Base-by-base conservation (phyloP, 1,284 basidiomycete genomes). In the Phellopilus nigrolimitatus region DNA sequence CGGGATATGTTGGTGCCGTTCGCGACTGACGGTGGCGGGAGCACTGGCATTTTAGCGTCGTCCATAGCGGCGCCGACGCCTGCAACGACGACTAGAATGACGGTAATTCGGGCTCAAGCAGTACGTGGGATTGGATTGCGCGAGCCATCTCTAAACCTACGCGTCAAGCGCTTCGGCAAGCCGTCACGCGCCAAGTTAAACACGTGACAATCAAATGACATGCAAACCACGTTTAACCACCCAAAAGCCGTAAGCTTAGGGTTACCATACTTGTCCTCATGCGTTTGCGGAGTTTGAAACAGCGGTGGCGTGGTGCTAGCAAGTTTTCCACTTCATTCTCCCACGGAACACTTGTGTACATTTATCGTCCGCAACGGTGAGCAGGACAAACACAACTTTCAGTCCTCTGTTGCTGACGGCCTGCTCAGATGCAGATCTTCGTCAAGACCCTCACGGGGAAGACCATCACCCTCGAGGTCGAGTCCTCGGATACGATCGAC, bases 381-480 rank as follows among this genome's bases (percentile, higher is more conserved):
- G 47, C 44, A 46, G 31, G 36, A 15, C 33, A n/a, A 13, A 37
- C 9, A 5, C 15, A 22, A 10, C 25, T 19, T 28, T 28, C 25
- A 27, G 27, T 21, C 31, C 12, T 24, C 13, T 19, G 34, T 47
- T 31, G 25, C 31, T 53, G 34, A 53, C 24, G 5, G 24, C 21
- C n/a, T 13, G 39, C 42, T 45, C 52, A 76, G 72, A 92, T 93
- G 91, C 91, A 92, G 74, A 92, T 93, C 68, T 92, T 94, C 79
- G 91, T 93, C 75, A 94, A 93, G 78, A 89, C 84, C 77, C 87
- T 97, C 62, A 97, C 94, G 68, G 94, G 94, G 62, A 97, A 95
- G 87, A 95, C 93, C 58, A 95, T 97, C 82, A 95, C 94, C 76
- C 90, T 95, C 64, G 93, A 97, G 83, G 93, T 97, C 64, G 92